Percentiles rank a stretch among this genome's conserved stretches.
Evolutionary conservation across 2,329 filamentous ascomycete genomes (phyloP).

Genomic region (Berkeleyomyces rouxiae): DNA sequence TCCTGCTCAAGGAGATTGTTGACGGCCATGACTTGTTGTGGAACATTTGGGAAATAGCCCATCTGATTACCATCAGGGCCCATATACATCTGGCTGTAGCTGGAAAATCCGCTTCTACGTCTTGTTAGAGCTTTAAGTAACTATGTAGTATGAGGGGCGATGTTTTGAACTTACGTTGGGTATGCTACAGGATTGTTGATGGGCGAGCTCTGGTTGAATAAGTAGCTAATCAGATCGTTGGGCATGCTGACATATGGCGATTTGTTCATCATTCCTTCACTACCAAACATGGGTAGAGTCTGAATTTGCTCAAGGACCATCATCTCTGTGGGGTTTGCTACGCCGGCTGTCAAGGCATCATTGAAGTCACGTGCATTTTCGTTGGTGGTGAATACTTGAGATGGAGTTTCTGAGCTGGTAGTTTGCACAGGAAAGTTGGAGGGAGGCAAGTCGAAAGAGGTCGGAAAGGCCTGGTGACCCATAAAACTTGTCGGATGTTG

Average conservation of each 20-base stretch:
- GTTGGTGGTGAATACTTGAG: conserved; percentile 14
- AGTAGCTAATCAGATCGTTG: conserved; percentile 71
- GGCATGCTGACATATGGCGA: conserved; percentile 72
- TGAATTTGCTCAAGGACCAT: conserved; percentile 46
- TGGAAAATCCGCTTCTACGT: conserved; percentile 10
- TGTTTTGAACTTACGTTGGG: conserved; percentile 14
- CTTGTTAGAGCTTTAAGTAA: background rate
- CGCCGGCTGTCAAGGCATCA: background rate
- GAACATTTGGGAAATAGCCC: conserved; percentile 41
- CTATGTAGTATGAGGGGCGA: background rate
- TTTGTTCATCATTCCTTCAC: conserved; percentile 59
- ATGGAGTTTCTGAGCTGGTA: background rate
- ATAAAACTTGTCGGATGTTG: conserved; percentile 36
- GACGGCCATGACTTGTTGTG: conserved; percentile 76
- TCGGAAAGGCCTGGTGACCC: conserved; percentile 42
- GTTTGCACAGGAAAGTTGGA: conserved; percentile 30
- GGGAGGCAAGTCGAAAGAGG: conserved; percentile 42
- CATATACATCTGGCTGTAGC: conserved; percentile 14
- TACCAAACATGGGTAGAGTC: conserved; percentile 74
- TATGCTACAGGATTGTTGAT: conserved; percentile 14
- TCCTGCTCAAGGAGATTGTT: conserved; percentile 70
- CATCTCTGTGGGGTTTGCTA: conserved; percentile 28
- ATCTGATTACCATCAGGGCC: conserved; percentile 21
- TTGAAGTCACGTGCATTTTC: conserved; percentile 3
- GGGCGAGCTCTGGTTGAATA: conserved; percentile 43